phyloP scores from a whole-genome alignment of 768 basidiomycete species.

The Amylocystis lapponica region DNA sequence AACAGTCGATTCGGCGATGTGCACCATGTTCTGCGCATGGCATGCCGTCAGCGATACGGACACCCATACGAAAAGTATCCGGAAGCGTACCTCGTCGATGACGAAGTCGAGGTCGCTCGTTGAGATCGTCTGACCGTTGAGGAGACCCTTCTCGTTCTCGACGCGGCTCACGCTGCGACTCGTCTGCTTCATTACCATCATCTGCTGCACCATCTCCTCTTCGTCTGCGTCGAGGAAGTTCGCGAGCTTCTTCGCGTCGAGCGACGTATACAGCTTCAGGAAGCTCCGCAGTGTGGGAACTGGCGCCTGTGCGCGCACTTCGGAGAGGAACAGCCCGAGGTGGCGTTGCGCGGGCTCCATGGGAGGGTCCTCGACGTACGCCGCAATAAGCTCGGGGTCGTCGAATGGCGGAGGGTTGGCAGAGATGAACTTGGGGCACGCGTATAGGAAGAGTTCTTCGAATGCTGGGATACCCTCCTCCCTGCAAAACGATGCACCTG shows the following conservation, averaged over 20 bases:
- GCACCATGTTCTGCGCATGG: slow-evolving; percentile 79
- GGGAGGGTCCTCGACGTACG: slow-evolving; percentile 32
- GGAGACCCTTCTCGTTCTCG: slow-evolving; percentile 45
- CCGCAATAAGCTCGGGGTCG: slow-evolving; percentile 55
- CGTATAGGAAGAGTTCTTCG: slow-evolving; percentile 90
- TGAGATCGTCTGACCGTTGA: slow-evolving; percentile 82
- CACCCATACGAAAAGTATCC: not conserved
- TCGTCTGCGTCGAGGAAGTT: slow-evolving; percentile 89
- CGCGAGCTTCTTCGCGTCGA: slow-evolving; percentile 87
- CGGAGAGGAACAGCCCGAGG: slow-evolving; percentile 76
- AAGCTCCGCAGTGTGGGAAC: slow-evolving; percentile 87
- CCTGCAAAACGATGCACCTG: slow-evolving; percentile 31
- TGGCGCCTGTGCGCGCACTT: slow-evolving; percentile 67
- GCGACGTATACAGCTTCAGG: slow-evolving; percentile 91
- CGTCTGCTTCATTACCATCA: slow-evolving; percentile 94
- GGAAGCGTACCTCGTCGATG: slow-evolving; percentile 74
- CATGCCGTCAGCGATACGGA: not conserved
- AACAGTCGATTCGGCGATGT: slow-evolving; percentile 91
- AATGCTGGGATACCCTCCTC: slow-evolving; percentile 74
- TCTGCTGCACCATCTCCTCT: slow-evolving; percentile 91
- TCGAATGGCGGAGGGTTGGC: slow-evolving; percentile 95
- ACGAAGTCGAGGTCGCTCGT: slow-evolving; percentile 95
- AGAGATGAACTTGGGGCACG: slow-evolving; percentile 95
- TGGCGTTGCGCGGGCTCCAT: slow-evolving; percentile 81
- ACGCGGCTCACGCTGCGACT: slow-evolving; percentile 68